phyloP scores from a whole-genome alignment of 257 asterid species.

The Scutellaria minor region DNA sequence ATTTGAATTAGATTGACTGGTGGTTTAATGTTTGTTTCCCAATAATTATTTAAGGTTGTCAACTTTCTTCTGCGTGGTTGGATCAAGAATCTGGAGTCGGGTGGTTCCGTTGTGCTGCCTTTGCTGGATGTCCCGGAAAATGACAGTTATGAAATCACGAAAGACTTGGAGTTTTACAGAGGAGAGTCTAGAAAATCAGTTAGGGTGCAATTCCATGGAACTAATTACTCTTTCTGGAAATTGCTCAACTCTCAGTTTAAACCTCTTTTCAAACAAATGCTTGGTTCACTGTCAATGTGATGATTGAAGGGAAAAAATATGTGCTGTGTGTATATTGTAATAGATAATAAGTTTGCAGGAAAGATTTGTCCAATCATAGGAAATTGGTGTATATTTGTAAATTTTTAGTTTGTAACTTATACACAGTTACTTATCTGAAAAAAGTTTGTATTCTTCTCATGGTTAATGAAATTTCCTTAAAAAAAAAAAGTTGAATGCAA shows the following conservation, averaged over 20 bases:
- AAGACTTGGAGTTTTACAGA: constrained; percentile 60
- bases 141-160: constrained; percentile 44
- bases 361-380: background rate
- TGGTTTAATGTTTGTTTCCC: background rate
- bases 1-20: background rate
- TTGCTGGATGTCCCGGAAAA: constrained; percentile 59
- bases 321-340: constrained; percentile 10
- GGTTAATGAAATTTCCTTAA: too few species aligned
- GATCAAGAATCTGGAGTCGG: constrained; percentile 76
- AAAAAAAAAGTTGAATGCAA: too few species aligned
- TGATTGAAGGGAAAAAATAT: background rate
- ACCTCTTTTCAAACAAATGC: constrained; percentile 38
- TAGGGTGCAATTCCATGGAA: constrained; percentile 69
- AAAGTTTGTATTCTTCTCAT: too few species aligned
- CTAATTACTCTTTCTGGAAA: constrained; percentile 61
- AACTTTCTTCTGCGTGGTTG: constrained; percentile 84
- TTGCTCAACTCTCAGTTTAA: constrained; percentile 58
- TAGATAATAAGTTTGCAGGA: background rate
- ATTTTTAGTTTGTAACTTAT: background rate
- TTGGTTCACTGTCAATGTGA: background rate
- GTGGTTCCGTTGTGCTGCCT: constrained; percentile 62
- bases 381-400: background rate
- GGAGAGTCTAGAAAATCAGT: constrained; percentile 59
- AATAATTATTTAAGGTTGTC: constrained; percentile 62
- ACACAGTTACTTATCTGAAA: too few species aligned